phyloP scores from a whole-genome alignment of 23 red algal genomes.

The Cyanidioschyzon merolae region DNA sequence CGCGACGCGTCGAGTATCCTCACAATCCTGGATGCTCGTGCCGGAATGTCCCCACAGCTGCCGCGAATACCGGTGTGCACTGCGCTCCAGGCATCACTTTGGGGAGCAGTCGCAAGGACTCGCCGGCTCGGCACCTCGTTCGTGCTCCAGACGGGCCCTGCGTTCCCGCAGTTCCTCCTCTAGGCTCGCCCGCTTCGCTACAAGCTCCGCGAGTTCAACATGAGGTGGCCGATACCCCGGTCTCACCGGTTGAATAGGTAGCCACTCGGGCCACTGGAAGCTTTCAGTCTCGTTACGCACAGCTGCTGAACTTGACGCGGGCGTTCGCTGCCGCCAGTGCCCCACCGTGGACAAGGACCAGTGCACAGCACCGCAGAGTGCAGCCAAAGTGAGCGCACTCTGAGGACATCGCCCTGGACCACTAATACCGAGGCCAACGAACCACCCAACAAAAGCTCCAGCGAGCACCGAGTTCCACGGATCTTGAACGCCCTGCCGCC shows the following conservation, averaged over 20 bases:
- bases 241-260: background rate
- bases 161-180: background rate
- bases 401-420: constrained; percentile 3
- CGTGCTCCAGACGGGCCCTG: background rate
- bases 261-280: background rate
- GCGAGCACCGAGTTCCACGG: constrained; percentile 15
- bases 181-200: background rate
- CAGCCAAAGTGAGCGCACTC: background rate
- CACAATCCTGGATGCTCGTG: too few relatives aligned
- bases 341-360: background rate
- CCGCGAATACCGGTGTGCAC: too few relatives aligned
- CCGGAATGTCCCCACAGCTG: too few relatives aligned
- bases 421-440: background rate
- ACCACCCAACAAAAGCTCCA: background rate
- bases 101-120: too few relatives aligned
- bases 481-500: background rate
- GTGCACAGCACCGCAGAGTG: background rate
- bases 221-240: background rate
- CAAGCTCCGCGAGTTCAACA: background rate
- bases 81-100: too few relatives aligned
- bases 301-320: background rate
- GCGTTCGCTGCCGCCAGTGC: background rate
- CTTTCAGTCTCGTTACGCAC: too few relatives aligned
- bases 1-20: too few relatives aligned
- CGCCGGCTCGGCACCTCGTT: too few relatives aligned